Base-by-base conservation (phyloP, 2,329 filamentous ascomycete genomes). In the Cladosporium sp. region DNA sequence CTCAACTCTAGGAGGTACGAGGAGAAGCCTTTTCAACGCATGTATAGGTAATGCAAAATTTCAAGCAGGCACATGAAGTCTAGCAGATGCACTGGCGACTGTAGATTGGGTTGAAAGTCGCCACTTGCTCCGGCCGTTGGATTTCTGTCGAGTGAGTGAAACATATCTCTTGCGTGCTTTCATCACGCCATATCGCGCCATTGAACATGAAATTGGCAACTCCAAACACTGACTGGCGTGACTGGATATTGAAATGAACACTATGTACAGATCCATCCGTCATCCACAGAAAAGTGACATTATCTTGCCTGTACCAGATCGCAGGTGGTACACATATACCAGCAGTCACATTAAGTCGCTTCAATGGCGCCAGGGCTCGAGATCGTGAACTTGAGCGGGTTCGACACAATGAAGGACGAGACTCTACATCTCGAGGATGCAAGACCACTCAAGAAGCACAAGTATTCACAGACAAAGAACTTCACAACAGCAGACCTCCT, bases 261-360 rank as follows among this genome's bases (percentile, higher is more conserved):
- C n/a, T n/a, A n/a, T n/a, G n/a, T n/a, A n/a, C n/a, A n/a, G n/a
- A n/a, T n/a, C n/a, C n/a, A n/a, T n/a, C n/a, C n/a, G n/a, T n/a
- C n/a, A n/a, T n/a, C n/a, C n/a, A n/a, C n/a, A n/a, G n/a, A 9
- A 9, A 32, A 32, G 28, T 32, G 8, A 32, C 25, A 53, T 6
- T n/a, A 22, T 54, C 13, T 52, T 37, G 24, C 24, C 35, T 45
- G 6, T 37, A 10, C 36, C 28, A 15, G 9, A 20, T 47, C 32
- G 39, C 52, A 55, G 32, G 52, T 45, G 32, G 25, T 35, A 54
- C 37, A 12, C 19, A 47, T n/a, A 12, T 55, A 55, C 52, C 13
- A 25, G 12, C 13, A 53, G 50, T 35, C 24, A 44, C 36, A n/a
- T n/a, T n/a, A n/a, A n/a, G n/a, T 54, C 24, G 51, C 37, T 20